Percentiles rank a stretch among this genome's conserved stretches.
Conservation (phyloP, 2,329 filamentous ascomycete genomes). For the Alternaria sp. region DNA sequence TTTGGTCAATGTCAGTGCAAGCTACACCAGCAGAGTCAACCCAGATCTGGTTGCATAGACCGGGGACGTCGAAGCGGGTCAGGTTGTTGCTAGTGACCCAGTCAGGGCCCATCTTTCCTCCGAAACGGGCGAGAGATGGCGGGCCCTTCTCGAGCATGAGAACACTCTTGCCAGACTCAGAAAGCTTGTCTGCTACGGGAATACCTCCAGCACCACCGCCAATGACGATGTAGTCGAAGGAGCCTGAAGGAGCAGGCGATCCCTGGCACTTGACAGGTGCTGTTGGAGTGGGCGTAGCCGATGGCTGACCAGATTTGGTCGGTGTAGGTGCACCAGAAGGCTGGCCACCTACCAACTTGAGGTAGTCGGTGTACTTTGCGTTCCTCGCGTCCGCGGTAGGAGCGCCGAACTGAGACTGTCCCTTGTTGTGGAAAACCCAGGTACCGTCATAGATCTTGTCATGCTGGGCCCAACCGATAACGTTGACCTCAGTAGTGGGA, state of each 20-base stretch:
- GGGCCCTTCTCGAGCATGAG: slow-evolving; percentile 61
- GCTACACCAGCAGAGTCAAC: slow-evolving; percentile 67
- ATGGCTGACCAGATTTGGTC: slow-evolving; percentile 17
- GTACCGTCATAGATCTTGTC: slow-evolving; percentile 47
- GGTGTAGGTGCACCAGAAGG: slow-evolving; percentile 28
- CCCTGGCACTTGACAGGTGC: slow-evolving; percentile 46
- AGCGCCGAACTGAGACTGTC: slow-evolving; percentile 62
- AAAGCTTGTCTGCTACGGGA: slow-evolving; percentile 65
- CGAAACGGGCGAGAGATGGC: slow-evolving; percentile 68
- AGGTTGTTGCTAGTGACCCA: slow-evolving; percentile 69
- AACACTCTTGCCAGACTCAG: slow-evolving; percentile 68
- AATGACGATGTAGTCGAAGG: slow-evolving; percentile 69
- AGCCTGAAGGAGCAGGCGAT: slow-evolving; percentile 48
- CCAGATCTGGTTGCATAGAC: slow-evolving; percentile 75
- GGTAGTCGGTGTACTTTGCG: slow-evolving; percentile 51
- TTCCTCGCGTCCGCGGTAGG: slow-evolving; percentile 54
- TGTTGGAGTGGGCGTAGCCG: slow-evolving; percentile 37
- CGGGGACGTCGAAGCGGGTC: slow-evolving; percentile 74
- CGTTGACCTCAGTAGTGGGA: slow-evolving; percentile 42
- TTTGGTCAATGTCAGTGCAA: slow-evolving; percentile 73
- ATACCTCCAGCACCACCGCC: slow-evolving; percentile 69
- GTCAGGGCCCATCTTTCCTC: slow-evolving; percentile 64
- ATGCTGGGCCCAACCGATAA: slow-evolving; percentile 65
- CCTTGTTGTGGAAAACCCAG: slow-evolving; percentile 60
- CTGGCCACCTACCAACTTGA: slow-evolving; percentile 39